A percentile compares a stretch with the other conserved stretches of the same genome.
These are phyloP conservation scores for Solanum phureja DNA, from an alignment of 257 asterid genomes.

Conservation along the genomic window DNA sequence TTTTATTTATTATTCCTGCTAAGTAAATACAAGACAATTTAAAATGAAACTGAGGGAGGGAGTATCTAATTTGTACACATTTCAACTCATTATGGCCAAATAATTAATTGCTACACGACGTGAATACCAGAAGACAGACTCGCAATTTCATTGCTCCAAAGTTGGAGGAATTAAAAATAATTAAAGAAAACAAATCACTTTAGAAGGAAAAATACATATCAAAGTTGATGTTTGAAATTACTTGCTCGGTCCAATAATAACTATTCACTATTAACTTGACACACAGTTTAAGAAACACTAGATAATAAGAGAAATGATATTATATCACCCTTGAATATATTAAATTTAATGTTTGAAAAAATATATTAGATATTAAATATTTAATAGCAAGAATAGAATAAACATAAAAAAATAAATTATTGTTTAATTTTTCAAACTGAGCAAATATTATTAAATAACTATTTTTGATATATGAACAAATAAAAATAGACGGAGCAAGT, in stretches of 20 bases:
- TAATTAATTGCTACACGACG: too few species aligned
- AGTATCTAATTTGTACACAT: not conserved
- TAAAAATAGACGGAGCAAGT: not conserved
- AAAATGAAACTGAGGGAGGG: not conserved
- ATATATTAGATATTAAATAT: too few species aligned
- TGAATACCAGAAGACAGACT: not conserved
- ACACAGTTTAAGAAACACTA: too few species aligned
- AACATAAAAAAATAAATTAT: too few species aligned
- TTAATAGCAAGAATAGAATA: too few species aligned
- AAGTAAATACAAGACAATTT: not conserved
- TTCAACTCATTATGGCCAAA: not conserved
- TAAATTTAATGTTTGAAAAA: accelerated
- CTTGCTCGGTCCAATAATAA: too few species aligned
- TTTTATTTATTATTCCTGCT: not conserved
- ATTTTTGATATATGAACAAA: not conserved
- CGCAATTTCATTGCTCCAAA: not conserved
- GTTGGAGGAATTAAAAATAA: not conserved
- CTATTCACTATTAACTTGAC: too few species aligned
- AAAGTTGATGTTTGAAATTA: not conserved
- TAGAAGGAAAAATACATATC: not conserved
- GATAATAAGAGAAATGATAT: too few species aligned
- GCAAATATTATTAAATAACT: accelerated
- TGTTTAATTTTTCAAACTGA: too few species aligned
- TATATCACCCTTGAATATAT: too few species aligned
- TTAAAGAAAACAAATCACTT: not conserved